These are phyloP conservation scores for Passiflora organensis DNA, from an alignment of 345 rosid genomes.

Conservation along the genomic window DNA sequence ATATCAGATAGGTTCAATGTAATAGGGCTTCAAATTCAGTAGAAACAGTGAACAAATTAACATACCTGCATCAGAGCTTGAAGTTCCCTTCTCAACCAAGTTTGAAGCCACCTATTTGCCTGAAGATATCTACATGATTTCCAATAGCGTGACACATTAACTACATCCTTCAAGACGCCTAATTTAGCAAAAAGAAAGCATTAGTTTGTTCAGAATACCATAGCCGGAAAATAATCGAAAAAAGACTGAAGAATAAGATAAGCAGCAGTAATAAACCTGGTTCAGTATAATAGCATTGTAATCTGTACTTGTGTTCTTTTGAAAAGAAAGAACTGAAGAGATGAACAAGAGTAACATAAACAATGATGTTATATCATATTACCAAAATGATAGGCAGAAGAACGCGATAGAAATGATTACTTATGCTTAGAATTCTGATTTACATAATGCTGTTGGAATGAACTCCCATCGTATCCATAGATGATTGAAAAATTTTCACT, in stretches of 20 bases:
- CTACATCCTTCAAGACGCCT: conserved; percentile 49
- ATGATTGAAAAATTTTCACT: conserved; percentile 59
- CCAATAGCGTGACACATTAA: conserved; percentile 59
- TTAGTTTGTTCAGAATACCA: conserved; percentile 5
- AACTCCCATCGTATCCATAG: conserved; percentile 54
- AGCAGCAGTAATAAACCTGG: conserved; percentile 45
- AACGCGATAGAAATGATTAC: conserved; percentile 25
- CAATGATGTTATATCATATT: background rate
- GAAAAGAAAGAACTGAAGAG: conserved; percentile 55
- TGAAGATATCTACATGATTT: conserved; percentile 55
- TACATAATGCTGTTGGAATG: conserved; percentile 59
- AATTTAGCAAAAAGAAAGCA: conserved; percentile 19
- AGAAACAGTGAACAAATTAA: background rate
- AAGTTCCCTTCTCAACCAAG: conserved; percentile 79
- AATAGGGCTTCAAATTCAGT: background rate
- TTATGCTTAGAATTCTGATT: conserved; percentile 33
- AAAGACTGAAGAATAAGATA: conserved; percentile 16
- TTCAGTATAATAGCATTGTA: conserved; percentile 61
- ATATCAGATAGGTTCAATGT: background rate
- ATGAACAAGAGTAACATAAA: conserved; percentile 5
- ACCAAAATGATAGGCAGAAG: conserved; percentile 1
- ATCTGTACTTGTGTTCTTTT: conserved; percentile 65
- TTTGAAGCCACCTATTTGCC: conserved; percentile 51
- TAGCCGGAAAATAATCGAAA: background rate
- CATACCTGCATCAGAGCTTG: conserved; percentile 81